phyloP scores from a whole-genome alignment of 2,329 filamentous ascomycete species.

The Pseudocercospora fijiensis region DNA sequence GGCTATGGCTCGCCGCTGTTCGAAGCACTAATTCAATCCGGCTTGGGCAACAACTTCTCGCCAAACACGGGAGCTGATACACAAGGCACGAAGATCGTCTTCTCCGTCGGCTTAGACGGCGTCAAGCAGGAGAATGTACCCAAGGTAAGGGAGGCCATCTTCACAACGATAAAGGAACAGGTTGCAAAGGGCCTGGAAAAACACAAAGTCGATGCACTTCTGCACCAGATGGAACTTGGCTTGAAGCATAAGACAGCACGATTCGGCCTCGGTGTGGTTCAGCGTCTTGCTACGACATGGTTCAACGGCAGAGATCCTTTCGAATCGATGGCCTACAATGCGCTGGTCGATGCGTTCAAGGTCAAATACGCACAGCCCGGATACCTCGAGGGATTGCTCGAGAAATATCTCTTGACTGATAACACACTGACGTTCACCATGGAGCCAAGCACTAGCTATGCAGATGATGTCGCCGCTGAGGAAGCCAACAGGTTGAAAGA shows the following conservation, averaged over 20 bases:
- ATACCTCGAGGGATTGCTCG: conserved; percentile 80
- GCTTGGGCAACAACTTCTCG: conserved; percentile 88
- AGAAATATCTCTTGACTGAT: conserved; percentile 88
- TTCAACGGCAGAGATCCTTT: conserved; percentile 95
- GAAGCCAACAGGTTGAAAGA: conserved; percentile 71
- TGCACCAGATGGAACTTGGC: conserved; percentile 90
- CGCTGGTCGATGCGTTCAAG: conserved; percentile 81
- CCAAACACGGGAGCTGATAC: conserved; percentile 89
- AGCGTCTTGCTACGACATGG: conserved; percentile 86
- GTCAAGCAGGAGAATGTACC: conserved; percentile 76
- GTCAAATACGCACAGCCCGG: conserved; percentile 68
- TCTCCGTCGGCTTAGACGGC: conserved; percentile 89
- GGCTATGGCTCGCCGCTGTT: conserved; percentile 95
- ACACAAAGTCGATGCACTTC: conserved; percentile 86
- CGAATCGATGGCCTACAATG: conserved; percentile 86
- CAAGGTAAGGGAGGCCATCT: conserved; percentile 72
- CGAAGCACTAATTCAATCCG: conserved; percentile 80
- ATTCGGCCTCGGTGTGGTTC: conserved; percentile 88
- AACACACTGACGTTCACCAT: conserved; percentile 91
- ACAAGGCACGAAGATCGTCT: conserved; percentile 74
- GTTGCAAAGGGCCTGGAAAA: conserved; percentile 78
- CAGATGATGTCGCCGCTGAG: conserved; percentile 70
- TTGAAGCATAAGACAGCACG: conserved; percentile 95
- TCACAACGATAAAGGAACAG: conserved; percentile 68
- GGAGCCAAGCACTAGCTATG: conserved; percentile 76